Conservation (phyloP, 1,139 yeast genomes). For the Debaryomyces udenii region DNA sequence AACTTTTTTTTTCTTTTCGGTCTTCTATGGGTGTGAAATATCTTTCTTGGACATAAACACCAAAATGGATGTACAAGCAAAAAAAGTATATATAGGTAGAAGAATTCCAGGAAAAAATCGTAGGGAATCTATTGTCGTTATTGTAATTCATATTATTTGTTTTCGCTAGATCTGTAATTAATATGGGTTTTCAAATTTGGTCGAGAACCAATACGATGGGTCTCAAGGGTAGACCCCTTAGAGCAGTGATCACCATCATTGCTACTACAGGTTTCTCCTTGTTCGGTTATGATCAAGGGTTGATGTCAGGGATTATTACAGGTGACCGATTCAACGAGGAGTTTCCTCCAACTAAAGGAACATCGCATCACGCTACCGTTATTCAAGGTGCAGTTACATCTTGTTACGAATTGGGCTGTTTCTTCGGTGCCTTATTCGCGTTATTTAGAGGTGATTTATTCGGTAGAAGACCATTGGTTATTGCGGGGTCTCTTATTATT, state of each 20-base stretch:
- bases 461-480: slow-evolving; percentile 70
- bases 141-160: slow-evolving; percentile 5
- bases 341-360: slow-evolving; percentile 54
- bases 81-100: background rate
- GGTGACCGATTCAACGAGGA: slow-evolving; percentile 59
- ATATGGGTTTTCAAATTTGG: slow-evolving; percentile 12
- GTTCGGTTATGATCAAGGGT: slow-evolving; percentile 83
- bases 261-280: slow-evolving; percentile 69
- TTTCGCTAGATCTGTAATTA: background rate
- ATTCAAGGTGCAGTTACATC: slow-evolving; percentile 73
- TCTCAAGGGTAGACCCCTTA: slow-evolving; percentile 46
- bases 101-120: background rate
- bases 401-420: slow-evolving; percentile 76
- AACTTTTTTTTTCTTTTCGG: background rate
- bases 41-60: background rate
- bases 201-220: slow-evolving; percentile 50
- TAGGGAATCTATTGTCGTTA: background rate
- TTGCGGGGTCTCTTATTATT: slow-evolving; percentile 60
- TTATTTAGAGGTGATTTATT: slow-evolving; percentile 61
- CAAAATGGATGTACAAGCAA: background rate
- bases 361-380: slow-evolving; percentile 26
- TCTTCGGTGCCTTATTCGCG: slow-evolving; percentile 71
- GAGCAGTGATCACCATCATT: slow-evolving; percentile 52
- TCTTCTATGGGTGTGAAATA: background rate
- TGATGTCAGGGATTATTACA: slow-evolving; percentile 72